Evolutionary conservation across 331 rosid genomes (phyloP).

Genomic region (Pyrus hybrid): DNA sequence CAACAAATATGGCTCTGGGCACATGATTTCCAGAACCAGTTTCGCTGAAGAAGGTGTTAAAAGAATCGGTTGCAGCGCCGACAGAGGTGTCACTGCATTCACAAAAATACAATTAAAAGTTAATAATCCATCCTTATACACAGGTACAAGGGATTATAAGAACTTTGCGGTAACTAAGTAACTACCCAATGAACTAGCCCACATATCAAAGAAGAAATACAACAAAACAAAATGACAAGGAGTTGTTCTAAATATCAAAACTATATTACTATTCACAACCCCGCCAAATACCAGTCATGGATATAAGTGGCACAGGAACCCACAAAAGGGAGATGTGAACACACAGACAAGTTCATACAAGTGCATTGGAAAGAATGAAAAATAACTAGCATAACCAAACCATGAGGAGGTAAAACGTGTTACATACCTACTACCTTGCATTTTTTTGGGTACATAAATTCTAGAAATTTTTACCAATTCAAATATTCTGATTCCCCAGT

Average conservation of each 20-base stretch:
- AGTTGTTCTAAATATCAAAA: background rate
- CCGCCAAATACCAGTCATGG: background rate
- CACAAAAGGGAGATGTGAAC: background rate
- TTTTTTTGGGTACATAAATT: background rate
- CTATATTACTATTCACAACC: background rate
- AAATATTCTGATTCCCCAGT: background rate
- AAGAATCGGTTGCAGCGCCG: constrained; percentile 34
- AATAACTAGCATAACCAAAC: background rate
- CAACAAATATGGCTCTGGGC: constrained; percentile 68
- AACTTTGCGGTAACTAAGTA: background rate
- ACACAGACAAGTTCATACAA: background rate
- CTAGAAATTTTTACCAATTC: background rate
- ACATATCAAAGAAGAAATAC: background rate
- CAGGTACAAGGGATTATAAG: background rate
- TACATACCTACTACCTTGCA: background rate
- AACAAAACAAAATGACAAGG: background rate
- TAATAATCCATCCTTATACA: too few relatives aligned
- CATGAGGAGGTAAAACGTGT: background rate
- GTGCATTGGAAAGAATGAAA: background rate
- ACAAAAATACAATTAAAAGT: background rate
- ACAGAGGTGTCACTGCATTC: constrained; percentile 41
- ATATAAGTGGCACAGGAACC: background rate
- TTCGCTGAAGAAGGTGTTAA: constrained; percentile 60
- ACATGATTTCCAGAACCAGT: constrained; percentile 50
- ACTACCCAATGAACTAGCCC: background rate